Percentiles rank a stretch among this genome's conserved stretches.
Evolutionary conservation across 805 yeast species (phyloP).

Genomic region (Myxozyma neotropica): DNA sequence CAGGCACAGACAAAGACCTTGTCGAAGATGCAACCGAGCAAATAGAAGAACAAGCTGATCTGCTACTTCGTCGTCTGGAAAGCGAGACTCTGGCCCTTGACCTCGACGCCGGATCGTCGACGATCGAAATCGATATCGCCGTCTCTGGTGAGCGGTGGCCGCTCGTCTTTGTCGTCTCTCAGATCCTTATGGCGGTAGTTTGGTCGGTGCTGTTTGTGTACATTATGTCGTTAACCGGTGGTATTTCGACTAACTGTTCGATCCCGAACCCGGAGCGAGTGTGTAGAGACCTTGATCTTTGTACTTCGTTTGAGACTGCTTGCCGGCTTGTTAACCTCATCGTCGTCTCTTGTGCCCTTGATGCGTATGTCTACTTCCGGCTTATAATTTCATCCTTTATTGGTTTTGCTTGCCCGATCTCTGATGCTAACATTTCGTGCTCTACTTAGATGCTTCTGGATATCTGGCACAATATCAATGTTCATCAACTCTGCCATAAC

Average conservation of each 20-base stretch:
- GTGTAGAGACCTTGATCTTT: conserved; percentile 12
- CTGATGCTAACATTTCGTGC: neutral
- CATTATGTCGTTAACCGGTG: conserved; percentile 26
- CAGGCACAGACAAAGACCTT: neutral
- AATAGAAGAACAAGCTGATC: conserved; percentile 6
- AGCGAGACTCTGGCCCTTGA: neutral
- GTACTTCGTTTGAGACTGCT: conserved; percentile 15
- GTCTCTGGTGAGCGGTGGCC: conserved; percentile 15
- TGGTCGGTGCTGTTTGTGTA: conserved; percentile 26
- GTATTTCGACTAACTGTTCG: conserved; percentile 25
- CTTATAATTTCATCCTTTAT: neutral
- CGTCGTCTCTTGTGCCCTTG: conserved; percentile 24
- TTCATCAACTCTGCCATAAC: conserved; percentile 27
- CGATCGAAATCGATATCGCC: conserved; percentile 8
- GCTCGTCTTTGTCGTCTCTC: conserved; percentile 10
- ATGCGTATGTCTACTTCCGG: conserved; percentile 7
- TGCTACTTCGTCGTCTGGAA: neutral
- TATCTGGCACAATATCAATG: conserved; percentile 25
- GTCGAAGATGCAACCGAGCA: neutral
- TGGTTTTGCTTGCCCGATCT: neutral
- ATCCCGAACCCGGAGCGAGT: conserved; percentile 14
- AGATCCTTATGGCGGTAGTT: conserved; percentile 15
- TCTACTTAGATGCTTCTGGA: conserved; percentile 17
- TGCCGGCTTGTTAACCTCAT: conserved; percentile 24
- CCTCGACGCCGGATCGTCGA: neutral